Base-by-base conservation (phyloP, 352 stramenopile species). In the Paralagenidium karlingii region DNA sequence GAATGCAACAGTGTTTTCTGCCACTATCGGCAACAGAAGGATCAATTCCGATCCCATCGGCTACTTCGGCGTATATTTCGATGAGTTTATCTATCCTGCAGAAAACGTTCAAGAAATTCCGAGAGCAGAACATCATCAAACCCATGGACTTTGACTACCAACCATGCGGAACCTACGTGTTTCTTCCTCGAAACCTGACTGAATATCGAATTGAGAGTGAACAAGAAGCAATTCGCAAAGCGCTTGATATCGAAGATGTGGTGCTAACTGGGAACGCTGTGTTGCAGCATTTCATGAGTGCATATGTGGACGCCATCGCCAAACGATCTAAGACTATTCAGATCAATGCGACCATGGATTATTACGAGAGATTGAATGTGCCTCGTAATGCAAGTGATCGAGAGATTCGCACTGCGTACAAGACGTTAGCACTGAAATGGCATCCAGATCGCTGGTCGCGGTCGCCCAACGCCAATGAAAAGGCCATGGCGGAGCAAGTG, bases 1-100 rank as follows among this genome's bases (percentile, higher is more conserved):
- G 68, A 16, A 85, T 83, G 70, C 69, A 87, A 45, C 61, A 78
- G 18, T 55, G 68, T 8, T 68, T 88, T 24, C 55, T 80, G 5
- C 49, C 51, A 15, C 44, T 78, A 12, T 45, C 50, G 33, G 36
- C 49, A 49, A 49, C 6, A 24, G 21, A 53, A 13, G 32, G 33
- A 31, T 13, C 3, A 6, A 8, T 6, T n/a, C 19, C 15, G 15
- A n/a, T 19, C 18, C 15, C 63, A 0, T 64, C 16, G 36, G 70
- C 66, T 0, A 76, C 65, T 1, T 84, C 78, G 15, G 63, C 70
- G 13, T 92, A 90, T 42, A 50, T 89, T 13, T 63, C 67, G 1
- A 89, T 87, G 76, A 88, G 64, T 34, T 45, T 87, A 12, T 77
- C 53, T 18, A 80, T 89, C 37, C 43, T 92, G 20, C 75, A 90